phyloP scores from a whole-genome alignment of 2,329 filamentous ascomycete genomes.

The Scedosporium aurantiacum region DNA sequence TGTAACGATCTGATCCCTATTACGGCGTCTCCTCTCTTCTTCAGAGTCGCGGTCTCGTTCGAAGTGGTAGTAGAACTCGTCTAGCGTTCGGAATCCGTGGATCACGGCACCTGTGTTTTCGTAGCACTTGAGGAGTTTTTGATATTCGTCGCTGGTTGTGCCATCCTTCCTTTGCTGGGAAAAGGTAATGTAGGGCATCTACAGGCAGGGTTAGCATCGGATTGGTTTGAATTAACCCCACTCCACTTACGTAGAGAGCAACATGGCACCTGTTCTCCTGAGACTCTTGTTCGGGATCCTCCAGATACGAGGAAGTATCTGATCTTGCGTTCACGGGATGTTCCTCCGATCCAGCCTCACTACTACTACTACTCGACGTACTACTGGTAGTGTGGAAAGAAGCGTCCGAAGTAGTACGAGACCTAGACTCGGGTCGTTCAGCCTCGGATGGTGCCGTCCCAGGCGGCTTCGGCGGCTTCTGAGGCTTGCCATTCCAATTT shows the following conservation, averaged over 20 bases:
- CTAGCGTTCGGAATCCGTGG: constrained; percentile 10
- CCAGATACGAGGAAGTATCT: no score
- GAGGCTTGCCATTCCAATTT: background rate
- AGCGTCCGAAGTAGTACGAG: no score
- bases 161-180: background rate
- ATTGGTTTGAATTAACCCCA: background rate
- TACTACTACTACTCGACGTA: no score
- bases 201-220: background rate
- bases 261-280: background rate
- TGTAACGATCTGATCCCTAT: constrained; percentile 9
- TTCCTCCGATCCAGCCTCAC: background rate
- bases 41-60: background rate
- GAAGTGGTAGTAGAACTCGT: constrained; percentile 13
- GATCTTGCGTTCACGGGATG: background rate
- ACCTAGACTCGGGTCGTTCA: background rate
- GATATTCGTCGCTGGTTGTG: background rate
- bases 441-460: background rate
- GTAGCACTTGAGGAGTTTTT: constrained; percentile 3
- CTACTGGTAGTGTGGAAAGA: no score
- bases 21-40: constrained; percentile 5
- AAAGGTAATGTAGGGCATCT: constrained; percentile 5
- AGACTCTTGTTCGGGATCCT: background rate
- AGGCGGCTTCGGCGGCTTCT: background rate
- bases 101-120: background rate
- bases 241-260: background rate